Evolutionary conservation across 2,329 filamentous ascomycete species (phyloP).

Genomic region (Cercospora sp.): DNA sequence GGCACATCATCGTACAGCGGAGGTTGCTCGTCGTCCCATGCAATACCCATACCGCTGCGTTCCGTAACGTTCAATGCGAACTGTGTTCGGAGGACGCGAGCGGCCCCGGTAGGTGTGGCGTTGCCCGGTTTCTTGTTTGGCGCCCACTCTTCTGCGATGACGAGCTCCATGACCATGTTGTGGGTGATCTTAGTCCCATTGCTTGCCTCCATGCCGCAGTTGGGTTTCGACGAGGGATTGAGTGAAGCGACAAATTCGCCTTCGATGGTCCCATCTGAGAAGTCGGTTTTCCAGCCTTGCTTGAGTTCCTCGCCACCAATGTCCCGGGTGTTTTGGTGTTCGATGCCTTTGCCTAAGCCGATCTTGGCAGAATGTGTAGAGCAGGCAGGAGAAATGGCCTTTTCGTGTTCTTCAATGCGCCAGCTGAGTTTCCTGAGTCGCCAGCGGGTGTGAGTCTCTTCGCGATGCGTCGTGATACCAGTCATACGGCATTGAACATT

Average conservation of each 20-base stretch:
- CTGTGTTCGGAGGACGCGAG: conserved; percentile 87
- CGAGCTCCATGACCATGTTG: conserved; percentile 85
- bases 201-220: conserved; percentile 74
- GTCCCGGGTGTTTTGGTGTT: conserved; percentile 72
- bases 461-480: conserved; percentile 74
- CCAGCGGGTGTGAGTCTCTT: conserved; percentile 75
- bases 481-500: conserved; percentile 77
- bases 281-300: conserved; percentile 85
- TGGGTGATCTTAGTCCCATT: conserved; percentile 80
- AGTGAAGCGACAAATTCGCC: conserved; percentile 72
- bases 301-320: conserved; percentile 82
- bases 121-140: conserved; percentile 69
- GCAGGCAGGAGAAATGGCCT: conserved; percentile 78
- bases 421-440: conserved; percentile 87
- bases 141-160: conserved; percentile 87
- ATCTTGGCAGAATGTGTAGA: conserved; percentile 69
- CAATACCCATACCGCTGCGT: conserved; percentile 81
- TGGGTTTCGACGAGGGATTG: conserved; percentile 62
- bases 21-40: conserved; percentile 95
- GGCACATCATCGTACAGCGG: conserved; percentile 94
- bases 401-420: conserved; percentile 86
- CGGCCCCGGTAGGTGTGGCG: conserved; percentile 83
- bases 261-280: conserved; percentile 68
- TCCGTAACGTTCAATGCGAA: conserved; percentile 83
- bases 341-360: conserved; percentile 67